Evolutionary conservation across 192 early-diverging fungal genomes (phyloP).

Genomic region (Umbelopsis sp.): DNA sequence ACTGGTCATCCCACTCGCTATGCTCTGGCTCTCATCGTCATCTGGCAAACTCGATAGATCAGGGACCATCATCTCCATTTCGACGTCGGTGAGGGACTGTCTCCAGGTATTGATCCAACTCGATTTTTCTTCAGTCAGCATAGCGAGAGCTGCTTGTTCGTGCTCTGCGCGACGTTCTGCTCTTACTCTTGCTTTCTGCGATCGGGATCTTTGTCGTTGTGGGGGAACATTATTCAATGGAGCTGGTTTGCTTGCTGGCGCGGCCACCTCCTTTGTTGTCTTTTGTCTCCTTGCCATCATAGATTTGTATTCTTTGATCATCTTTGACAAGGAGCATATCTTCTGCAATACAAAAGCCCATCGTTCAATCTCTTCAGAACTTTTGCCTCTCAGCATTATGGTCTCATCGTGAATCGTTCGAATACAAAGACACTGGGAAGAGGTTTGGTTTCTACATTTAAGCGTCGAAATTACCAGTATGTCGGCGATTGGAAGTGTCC

Average conservation of each 20-base stretch:
- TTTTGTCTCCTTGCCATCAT: constrained; percentile 7
- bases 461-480: constrained; percentile 6
- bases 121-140: constrained; percentile 9
- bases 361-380: constrained; percentile 12
- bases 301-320: constrained; percentile 1
- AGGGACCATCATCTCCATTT: constrained; percentile 19
- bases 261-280: not conserved
- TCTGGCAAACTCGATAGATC: constrained; percentile 10
- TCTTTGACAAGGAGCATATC: constrained; percentile 10
- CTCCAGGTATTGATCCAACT: constrained; percentile 14
- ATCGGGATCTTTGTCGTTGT: constrained; percentile 8
- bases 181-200: constrained; percentile 1
- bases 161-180: constrained; percentile 16
- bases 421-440: constrained; percentile 8
- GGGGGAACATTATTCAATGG: not conserved
- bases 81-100: constrained; percentile 7
- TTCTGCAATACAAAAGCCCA: constrained; percentile 14
- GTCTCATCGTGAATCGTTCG: constrained; percentile 16
- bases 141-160: not conserved
- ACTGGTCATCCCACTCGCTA: constrained; percentile 8
- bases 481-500: constrained; percentile 7
- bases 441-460: constrained; percentile 5
- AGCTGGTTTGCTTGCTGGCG: not conserved
- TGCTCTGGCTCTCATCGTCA: not conserved
- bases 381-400: not conserved